phyloP scores from a whole-genome alignment of 2,329 filamentous ascomycete genomes.

The Stachybotrys chartarum region DNA sequence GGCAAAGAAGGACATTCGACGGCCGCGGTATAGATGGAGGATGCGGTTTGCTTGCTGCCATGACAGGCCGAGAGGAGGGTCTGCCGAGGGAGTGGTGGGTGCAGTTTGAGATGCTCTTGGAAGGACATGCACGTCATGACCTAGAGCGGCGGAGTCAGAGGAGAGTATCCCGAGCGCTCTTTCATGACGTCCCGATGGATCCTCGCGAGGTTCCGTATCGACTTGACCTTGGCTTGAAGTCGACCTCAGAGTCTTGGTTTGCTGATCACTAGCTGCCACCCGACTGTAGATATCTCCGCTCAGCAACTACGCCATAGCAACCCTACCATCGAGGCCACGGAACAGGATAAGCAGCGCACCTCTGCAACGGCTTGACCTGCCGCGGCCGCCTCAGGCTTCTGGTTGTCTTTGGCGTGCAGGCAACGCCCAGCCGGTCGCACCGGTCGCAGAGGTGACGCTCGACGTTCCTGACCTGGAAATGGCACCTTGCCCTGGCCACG shows the following conservation, averaged over 20 bases:
- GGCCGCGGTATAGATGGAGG: constrained; percentile 22
- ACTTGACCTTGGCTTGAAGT: background rate
- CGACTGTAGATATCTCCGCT: constrained; percentile 7
- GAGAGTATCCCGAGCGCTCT: background rate
- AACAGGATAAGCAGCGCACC: constrained; percentile 10
- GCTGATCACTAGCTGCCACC: constrained; percentile 15
- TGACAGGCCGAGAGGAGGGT: constrained; percentile 26
- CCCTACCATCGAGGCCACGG: background rate
- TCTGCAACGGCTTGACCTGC: constrained; percentile 17
- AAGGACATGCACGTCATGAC: too few species aligned
- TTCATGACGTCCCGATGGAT: background rate
- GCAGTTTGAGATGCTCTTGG: too few species aligned
- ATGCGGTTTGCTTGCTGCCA: constrained; percentile 30
- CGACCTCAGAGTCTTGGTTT: constrained; percentile 11
- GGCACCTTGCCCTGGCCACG: constrained; percentile 19
- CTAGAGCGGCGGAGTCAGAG: background rate
- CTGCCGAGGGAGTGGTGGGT: too few species aligned
- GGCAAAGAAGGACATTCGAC: constrained; percentile 28
- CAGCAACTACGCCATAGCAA: background rate
- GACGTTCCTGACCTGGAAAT: constrained; percentile 16
- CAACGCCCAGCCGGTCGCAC: constrained; percentile 19
- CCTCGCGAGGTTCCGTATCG: too few species aligned
- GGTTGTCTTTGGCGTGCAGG: constrained; percentile 20
- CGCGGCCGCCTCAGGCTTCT: constrained; percentile 21
- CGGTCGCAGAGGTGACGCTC: constrained; percentile 18